phyloP scores from a whole-genome alignment of 2,329 filamentous ascomycete genomes.

The Pyrenochaeta sp. region DNA sequence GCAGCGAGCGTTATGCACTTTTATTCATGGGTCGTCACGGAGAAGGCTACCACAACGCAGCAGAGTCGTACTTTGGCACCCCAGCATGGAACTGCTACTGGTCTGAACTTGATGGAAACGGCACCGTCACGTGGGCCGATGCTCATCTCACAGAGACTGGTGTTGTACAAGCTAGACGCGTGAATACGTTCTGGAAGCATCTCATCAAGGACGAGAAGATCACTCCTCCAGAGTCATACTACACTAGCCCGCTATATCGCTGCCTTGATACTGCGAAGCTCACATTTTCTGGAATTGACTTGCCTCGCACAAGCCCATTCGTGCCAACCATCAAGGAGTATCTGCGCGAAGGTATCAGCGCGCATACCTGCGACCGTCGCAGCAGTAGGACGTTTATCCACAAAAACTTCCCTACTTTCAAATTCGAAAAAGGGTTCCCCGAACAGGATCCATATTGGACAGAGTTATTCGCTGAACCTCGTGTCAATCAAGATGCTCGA shows the following conservation, averaged over 20 bases:
- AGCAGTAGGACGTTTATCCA: conserved; percentile 64
- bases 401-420: conserved; percentile 61
- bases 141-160: conserved; percentile 68
- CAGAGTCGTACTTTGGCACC: conserved; percentile 72
- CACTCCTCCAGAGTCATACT: conserved; percentile 70
- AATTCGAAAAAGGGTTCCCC: conserved; percentile 68
- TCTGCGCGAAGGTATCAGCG: conserved; percentile 71
- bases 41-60: conserved; percentile 71
- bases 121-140: conserved; percentile 69
- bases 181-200: conserved; percentile 66
- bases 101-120: conserved; percentile 70
- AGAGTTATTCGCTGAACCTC: conserved; percentile 58
- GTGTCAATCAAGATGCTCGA: conserved; percentile 60
- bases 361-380: conserved; percentile 74
- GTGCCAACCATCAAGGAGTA: conserved; percentile 69
- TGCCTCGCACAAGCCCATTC: conserved; percentile 64
- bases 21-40: conserved; percentile 75
- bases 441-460: conserved; percentile 67
- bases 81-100: conserved; percentile 77
- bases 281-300: conserved; percentile 64
- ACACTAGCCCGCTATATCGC: conserved; percentile 69
- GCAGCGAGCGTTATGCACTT: conserved; percentile 68
- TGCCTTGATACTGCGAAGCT: conserved; percentile 70
- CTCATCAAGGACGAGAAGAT: conserved; percentile 62
- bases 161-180: conserved; percentile 64